These are phyloP conservation scores for Apophysomyces elegans DNA, from an alignment of 371 early-diverging fungal genomes.

Conservation along the genomic window DNA sequence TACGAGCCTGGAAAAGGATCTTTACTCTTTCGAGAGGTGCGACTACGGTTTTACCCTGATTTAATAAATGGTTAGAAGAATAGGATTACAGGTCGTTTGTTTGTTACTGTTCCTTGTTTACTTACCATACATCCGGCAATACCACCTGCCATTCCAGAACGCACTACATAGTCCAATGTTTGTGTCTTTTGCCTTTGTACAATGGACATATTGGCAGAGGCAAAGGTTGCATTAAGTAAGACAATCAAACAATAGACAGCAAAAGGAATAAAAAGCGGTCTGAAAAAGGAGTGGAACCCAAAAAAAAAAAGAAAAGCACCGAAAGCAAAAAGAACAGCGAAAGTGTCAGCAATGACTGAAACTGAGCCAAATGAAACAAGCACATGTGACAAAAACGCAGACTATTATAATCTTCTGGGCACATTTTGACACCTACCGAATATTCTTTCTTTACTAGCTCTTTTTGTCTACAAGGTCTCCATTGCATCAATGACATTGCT, in stretches of 20 bases:
- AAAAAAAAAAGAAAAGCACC: background rate
- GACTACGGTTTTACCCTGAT: slow-evolving; percentile 83
- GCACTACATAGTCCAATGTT: slow-evolving; percentile 30
- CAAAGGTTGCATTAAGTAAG: background rate
- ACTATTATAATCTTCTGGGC: too few species aligned
- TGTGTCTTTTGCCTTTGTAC: slow-evolving; percentile 26
- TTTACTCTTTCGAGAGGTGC: slow-evolving; percentile 96
- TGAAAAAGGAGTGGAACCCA: background rate
- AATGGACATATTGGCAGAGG: background rate
- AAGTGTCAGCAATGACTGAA: background rate
- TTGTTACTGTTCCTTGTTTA: background rate
- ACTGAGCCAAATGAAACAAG: too few species aligned
- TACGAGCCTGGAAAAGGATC: slow-evolving; percentile 92
- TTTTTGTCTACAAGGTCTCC: too few species aligned
- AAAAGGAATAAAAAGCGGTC: background rate
- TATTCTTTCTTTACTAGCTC: too few species aligned
- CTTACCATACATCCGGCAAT: slow-evolving; percentile 41
- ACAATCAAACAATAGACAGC: too few species aligned
- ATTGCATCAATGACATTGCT: too few species aligned
- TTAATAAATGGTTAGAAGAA: background rate
- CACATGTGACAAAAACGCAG: too few species aligned
- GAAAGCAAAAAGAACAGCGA: background rate
- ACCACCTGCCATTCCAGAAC: slow-evolving; percentile 41
- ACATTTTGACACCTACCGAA: too few species aligned
- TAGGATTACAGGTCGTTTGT: background rate